These are phyloP conservation scores for Ceriops zippeliana DNA, from an alignment of 345 rosid species.

Conservation along the genomic window DNA sequence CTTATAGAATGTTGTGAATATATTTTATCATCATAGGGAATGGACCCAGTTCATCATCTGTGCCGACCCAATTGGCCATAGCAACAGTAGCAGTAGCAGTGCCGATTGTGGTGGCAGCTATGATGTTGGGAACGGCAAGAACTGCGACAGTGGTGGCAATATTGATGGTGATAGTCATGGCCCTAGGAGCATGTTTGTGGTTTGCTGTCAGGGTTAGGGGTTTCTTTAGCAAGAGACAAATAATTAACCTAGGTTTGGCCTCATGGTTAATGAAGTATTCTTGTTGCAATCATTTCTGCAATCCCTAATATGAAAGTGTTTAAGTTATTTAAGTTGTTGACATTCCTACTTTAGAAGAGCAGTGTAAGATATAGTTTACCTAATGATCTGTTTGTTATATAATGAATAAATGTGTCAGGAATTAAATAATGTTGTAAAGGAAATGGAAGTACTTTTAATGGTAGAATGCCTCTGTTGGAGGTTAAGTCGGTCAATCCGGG, in stretches of 20 bases:
- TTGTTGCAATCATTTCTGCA: constrained; percentile 10
- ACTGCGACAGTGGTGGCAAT: constrained; percentile 60
- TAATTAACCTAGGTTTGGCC: constrained; percentile 59
- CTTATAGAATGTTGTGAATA: constrained; percentile 38
- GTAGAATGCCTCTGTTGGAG: no score
- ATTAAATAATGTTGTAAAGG: no score
- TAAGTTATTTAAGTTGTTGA: background rate
- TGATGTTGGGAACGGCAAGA: constrained; percentile 60
- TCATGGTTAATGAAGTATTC: constrained; percentile 22
- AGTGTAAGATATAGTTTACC: no score
- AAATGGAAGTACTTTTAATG: no score
- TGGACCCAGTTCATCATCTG: constrained; percentile 71
- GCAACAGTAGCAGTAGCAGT: constrained; percentile 64
- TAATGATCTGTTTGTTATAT: no score
- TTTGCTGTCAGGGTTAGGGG: constrained; percentile 69
- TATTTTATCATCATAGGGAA: constrained; percentile 83
- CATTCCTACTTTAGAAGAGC: background rate
- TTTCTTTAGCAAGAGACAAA: constrained; percentile 57
- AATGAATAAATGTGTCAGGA: no score
- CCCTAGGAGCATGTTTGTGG: constrained; percentile 78
- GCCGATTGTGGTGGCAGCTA: constrained; percentile 56
- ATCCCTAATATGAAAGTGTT: background rate
- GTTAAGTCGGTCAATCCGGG: no score
- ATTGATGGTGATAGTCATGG: constrained; percentile 55
- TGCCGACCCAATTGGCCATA: constrained; percentile 78